Base-by-base conservation (phyloP, 1,284 basidiomycete species). In the Fomitopsis schrenkii region DNA sequence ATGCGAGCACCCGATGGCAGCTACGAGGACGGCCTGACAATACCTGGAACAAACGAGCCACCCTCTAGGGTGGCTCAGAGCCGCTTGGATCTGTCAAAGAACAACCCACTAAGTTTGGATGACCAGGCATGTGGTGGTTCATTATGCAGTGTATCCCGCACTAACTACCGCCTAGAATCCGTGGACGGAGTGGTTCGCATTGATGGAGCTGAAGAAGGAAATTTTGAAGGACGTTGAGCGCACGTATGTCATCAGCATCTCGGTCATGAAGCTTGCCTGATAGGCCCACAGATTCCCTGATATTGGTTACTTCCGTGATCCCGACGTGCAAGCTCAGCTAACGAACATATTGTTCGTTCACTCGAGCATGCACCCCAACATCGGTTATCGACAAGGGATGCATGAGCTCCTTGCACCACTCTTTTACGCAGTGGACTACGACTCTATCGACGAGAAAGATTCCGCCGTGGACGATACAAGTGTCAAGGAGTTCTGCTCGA, bases 361-460 rank as follows among this genome's bases (percentile, higher is more conserved):
- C 70, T 86, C 90, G 19, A 80, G 84, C 44, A 83, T 85, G 70
- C 86, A 95, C 73, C 85, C 90, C 1, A 81, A 88, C 56, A 85
- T 95, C 22, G 94, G 94, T 35, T 97, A 97, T 71, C 84, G 95
- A 36, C 91, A 97, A 81, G 95, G 95, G 55, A 97, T 98, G 95
- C 95, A 98, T 72, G 95, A 98, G 72, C 79, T 97, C 5, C 82
- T 97, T 7, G 95, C 94, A 0, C 90, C 93, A 0, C 74, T 97
- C 36, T 90, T 93, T 66, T 85, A 90, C 70, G 88, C 88, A 1
- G 80, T 94, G 58, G 91, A 96, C 71, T 89, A 84, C 66, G 95
- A 98, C 75, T 90, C 94, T 1, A 72, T 92, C 17, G 64, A 75
- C 3, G 76, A 79, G n/a, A 68, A 74, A 10, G 67, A 64, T 26